Percentiles rank a stretch among this genome's conserved stretches.
phyloP scores from a whole-genome alignment of 306 rosid species.

The Canavalia gladiata region DNA sequence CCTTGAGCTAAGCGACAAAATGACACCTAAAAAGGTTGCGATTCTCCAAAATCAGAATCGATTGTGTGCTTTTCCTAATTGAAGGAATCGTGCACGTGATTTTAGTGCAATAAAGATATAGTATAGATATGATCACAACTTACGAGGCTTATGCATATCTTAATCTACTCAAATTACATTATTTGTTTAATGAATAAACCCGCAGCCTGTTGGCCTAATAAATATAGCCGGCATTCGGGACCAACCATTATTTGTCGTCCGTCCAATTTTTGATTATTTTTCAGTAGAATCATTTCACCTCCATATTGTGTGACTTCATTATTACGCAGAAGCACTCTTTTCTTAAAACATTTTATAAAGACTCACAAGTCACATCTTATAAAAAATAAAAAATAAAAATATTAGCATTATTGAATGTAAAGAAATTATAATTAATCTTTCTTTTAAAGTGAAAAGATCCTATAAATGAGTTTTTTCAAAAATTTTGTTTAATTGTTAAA shows the following conservation, averaged over 20 bases:
- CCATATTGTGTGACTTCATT: background rate
- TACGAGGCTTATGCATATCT: slow-evolving; percentile 8
- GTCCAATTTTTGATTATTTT: background rate
- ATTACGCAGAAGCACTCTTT: background rate
- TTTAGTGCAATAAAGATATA: slow-evolving; percentile 34
- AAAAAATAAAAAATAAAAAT: no score
- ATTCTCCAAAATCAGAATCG: slow-evolving; percentile 17
- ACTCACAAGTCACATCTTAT: no score
- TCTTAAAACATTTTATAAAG: no score
- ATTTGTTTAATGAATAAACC: background rate
- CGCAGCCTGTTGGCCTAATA: slow-evolving; percentile 13
- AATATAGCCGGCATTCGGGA: slow-evolving; percentile 48
- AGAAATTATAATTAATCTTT: no score
- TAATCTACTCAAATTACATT: background rate
- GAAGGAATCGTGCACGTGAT: slow-evolving; percentile 48
- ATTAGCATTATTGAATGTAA: no score
- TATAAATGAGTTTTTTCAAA: no score
- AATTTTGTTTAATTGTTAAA: no score
- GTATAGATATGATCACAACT: background rate
- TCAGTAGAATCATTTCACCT: background rate
- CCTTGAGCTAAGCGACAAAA: slow-evolving; percentile 35
- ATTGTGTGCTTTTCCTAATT: background rate
- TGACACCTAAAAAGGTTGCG: background rate
- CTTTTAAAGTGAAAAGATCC: no score
- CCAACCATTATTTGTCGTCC: slow-evolving; percentile 3